Evolutionary conservation across 1,284 basidiomycete genomes (phyloP).

Genomic region (Fomitopsis schrenkii): DNA sequence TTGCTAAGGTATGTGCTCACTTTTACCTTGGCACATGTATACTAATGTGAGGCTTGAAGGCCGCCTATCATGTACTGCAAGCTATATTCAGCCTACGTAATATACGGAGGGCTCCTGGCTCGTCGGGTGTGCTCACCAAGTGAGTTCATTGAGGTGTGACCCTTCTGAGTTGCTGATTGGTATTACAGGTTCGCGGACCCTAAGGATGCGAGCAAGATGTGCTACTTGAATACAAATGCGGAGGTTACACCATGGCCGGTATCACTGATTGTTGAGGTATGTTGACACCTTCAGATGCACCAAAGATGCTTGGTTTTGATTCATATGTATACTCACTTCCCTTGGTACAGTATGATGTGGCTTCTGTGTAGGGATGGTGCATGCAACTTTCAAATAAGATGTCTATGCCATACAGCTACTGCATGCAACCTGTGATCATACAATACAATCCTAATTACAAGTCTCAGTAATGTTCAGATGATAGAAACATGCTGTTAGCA

Average conservation of each 20-base stretch:
- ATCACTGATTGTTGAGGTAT: constrained; percentile 9
- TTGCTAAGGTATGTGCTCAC: constrained; percentile 33
- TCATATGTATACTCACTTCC: not conserved
- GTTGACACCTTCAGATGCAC: not conserved
- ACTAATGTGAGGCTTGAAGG: constrained; percentile 17
- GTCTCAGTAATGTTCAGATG: too few relatives aligned
- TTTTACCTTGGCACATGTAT: not conserved
- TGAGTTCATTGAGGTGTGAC: constrained; percentile 3
- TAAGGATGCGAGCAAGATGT: not conserved
- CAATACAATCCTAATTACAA: too few relatives aligned
- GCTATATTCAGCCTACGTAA: constrained; percentile 46
- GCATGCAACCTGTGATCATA: too few relatives aligned
- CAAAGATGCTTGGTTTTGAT: not conserved
- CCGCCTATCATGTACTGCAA: constrained; percentile 40
- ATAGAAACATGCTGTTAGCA: too few relatives aligned
- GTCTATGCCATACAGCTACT: too few relatives aligned
- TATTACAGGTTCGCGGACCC: not conserved
- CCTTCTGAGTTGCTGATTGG: not conserved
- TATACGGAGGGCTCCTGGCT: constrained; percentile 39
- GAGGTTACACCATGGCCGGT: constrained; percentile 9
- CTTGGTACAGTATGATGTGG: too few relatives aligned
- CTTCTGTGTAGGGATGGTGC: too few relatives aligned
- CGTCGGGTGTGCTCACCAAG: constrained; percentile 41
- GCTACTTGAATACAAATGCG: constrained; percentile 3
- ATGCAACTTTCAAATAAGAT: too few relatives aligned